A percentile compares a stretch with the other conserved stretches of the same genome.
Conservation (phyloP, 352 stramenopile species). For the Globisporangium radiosum region DNA sequence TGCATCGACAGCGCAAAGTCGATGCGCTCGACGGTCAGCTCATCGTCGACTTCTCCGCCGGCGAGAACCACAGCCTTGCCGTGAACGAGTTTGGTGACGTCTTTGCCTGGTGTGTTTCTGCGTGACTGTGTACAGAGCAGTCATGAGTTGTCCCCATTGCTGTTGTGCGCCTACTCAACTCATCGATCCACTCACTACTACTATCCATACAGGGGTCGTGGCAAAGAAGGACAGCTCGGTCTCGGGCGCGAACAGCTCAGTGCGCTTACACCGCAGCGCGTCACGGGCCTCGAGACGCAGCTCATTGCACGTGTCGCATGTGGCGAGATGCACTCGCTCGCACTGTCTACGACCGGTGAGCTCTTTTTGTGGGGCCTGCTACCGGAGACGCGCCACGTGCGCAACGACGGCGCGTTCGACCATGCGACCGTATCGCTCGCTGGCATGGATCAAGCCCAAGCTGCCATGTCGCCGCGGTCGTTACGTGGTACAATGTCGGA, state of each 20-base stretch:
- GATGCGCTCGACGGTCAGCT: conserved; percentile 45
- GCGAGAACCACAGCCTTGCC: conserved; percentile 65
- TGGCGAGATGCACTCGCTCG: conserved; percentile 71
- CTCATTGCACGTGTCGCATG: conserved; percentile 65
- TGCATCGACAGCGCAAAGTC: conserved; percentile 35
- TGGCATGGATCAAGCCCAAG: conserved; percentile 28
- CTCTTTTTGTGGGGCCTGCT: conserved; percentile 78
- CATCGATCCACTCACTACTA: background rate
- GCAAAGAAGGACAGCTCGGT: conserved; percentile 64
- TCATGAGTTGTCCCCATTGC: too few relatives aligned
- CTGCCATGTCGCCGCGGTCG: conserved; percentile 12
- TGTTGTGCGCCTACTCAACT: too few relatives aligned
- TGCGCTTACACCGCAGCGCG: conserved; percentile 30
- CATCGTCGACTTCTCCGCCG: conserved; percentile 67
- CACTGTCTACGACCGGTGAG: conserved; percentile 40
- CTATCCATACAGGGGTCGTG: conserved; percentile 32
- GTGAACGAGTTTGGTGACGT: conserved; percentile 81
- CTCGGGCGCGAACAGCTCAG: conserved; percentile 27
- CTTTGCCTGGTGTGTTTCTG: conserved; percentile 46
- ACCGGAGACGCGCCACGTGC: conserved; percentile 41
- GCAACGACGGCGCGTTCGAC: conserved; percentile 41
- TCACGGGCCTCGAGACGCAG: conserved; percentile 50
- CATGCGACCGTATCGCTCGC: conserved; percentile 48
- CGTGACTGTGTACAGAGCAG: too few relatives aligned
- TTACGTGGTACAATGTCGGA: conserved; percentile 28